Evolutionary conservation across 768 basidiomycete species (phyloP).

Genomic region (Lactifluus volemus): DNA sequence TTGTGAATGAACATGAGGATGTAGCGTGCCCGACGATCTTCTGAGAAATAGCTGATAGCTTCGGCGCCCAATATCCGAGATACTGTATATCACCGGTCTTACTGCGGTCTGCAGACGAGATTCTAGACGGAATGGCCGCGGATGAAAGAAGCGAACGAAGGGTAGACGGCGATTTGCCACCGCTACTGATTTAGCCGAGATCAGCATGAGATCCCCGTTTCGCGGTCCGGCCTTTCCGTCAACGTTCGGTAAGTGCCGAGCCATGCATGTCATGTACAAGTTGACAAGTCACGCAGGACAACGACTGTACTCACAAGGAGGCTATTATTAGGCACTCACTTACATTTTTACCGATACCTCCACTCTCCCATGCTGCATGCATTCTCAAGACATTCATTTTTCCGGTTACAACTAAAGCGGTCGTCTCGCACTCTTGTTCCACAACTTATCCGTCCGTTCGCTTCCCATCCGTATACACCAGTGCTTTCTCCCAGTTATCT

Average conservation of each 20-base stretch:
- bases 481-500: too few species aligned
- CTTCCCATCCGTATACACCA: background rate
- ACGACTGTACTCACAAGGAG: too few species aligned
- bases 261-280: too few species aligned
- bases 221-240: background rate
- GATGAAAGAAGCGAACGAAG: background rate
- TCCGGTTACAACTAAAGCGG: background rate
- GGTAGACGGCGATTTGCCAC: background rate
- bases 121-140: background rate
- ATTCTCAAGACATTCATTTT: background rate
- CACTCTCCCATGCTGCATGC: background rate
- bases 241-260: background rate
- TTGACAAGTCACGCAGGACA: too few species aligned
- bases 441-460: background rate
- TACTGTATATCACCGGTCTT: background rate
- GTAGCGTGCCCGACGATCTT: slow-evolving; percentile 6
- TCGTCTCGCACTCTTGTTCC: background rate
- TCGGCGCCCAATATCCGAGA: background rate
- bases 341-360: background rate
- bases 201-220: slow-evolving; percentile 3
- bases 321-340: too few species aligned
- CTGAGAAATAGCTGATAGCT: background rate
- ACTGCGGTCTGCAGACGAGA: background rate
- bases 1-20: slow-evolving; percentile 1
- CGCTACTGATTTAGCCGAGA: background rate